Percentiles rank a stretch among this genome's conserved stretches.
Conservation (phyloP, 331 rosid genomes). For the Telfairia occidentalis region DNA sequence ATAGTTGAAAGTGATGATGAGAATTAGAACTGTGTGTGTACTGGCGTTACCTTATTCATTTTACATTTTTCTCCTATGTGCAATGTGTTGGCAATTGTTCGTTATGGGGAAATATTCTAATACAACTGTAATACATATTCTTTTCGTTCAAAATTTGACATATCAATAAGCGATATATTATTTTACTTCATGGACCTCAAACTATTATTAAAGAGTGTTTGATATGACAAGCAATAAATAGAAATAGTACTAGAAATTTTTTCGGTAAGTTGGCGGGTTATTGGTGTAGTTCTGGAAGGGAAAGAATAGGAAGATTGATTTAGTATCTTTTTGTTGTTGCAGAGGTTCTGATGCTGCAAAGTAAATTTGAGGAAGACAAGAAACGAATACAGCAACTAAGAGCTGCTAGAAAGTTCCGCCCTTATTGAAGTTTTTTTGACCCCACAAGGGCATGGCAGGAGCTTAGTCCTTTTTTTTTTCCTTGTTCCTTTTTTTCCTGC, state of each 20-base stretch:
- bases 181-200: too few relatives aligned
- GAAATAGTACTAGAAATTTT: too few relatives aligned
- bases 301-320: neutral
- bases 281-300: neutral
- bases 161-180: too few relatives aligned
- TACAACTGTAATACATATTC: too few relatives aligned
- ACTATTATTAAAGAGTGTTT: too few relatives aligned
- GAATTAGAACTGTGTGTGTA: neutral
- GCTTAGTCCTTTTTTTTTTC: neutral
- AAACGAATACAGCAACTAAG: conserved; percentile 58
- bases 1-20: neutral
- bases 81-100: neutral
- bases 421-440: conserved; percentile 32
- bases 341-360: conserved; percentile 68
- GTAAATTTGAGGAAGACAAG: conserved; percentile 70
- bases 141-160: too few relatives aligned
- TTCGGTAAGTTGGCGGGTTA: too few relatives aligned
- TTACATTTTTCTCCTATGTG: neutral
- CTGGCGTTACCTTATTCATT: neutral
- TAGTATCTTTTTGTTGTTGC: conserved; percentile 26
- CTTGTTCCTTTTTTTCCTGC: neutral
- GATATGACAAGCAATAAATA: too few relatives aligned
- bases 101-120: too few relatives aligned
- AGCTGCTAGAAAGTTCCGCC: conserved; percentile 78
- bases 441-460: neutral